Evolutionary conservation across 495 filamentous ascomycete species (phyloP), one percentile per base, ranked within the genome.

Genomic region (Talaromyces nanjingensis): DNA sequence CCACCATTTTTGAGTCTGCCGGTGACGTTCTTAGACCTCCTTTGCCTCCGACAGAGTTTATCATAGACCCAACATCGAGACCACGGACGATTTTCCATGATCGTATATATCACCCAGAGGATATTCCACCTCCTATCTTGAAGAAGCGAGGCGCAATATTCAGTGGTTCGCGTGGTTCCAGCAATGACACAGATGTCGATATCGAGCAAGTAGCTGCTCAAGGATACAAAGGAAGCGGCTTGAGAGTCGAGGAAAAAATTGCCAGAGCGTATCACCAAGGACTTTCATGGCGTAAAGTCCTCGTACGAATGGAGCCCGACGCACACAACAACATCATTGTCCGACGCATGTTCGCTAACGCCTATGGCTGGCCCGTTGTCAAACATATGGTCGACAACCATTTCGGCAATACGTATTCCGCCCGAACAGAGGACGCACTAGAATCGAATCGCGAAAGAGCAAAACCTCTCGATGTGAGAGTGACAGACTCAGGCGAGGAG

Each of bases 301-400:
- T 98, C 9, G 94, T 98, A 22, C 86, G 93, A 52, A 81, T 98
- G 8, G 94, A 98, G 71, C 94, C 94, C 1, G 94, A 98, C 79
- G 94, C 94, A 2, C 94, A 98, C 74, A 98, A 98, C 74, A 98
- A 98, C 72, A 93, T 98, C 63, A 89, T 97, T 64, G 94, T 98
- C 20, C 88, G 94, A 27, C 87, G 94, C 33, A 93, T 90, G 85
- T 98, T 98, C 67, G 89, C 92, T 63, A 98, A 98, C 72, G 94
- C 94, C 0, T 96, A 96, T 69, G 94, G 94, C 3, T 98, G 94
- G 94, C 93, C 93, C 0, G 94, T 98, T 5, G 80, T 97, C 55
- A 90, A 96, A 71, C 94, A 98, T 72, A 76, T 98, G 2, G 90
- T 93, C 53, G 92, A 97, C 70, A 91, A 91, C 0, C 94, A 98